These are phyloP conservation scores for Lyophyllum decastes DNA, from an alignment of 768 basidiomycete species.

Conservation along the genomic window DNA sequence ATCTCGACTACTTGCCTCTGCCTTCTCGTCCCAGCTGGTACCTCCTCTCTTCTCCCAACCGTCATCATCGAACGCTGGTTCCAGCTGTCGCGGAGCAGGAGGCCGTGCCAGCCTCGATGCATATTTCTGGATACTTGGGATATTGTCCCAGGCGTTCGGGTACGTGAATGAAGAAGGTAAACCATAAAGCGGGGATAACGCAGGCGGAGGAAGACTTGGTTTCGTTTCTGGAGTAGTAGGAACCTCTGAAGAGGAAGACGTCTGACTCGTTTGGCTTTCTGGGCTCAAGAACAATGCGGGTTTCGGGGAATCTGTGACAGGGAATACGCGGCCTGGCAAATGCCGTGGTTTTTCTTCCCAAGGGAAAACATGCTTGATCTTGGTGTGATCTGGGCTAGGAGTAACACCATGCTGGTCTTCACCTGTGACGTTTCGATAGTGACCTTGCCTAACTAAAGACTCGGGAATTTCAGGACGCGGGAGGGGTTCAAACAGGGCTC, in stretches of 20 bases:
- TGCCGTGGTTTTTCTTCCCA: slow-evolving; percentile 85
- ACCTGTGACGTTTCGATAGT: slow-evolving; percentile 69
- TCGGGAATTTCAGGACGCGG: slow-evolving; percentile 65
- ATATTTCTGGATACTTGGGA: slow-evolving; percentile 80
- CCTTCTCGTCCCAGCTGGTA: slow-evolving; percentile 53
- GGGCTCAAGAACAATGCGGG: slow-evolving; percentile 44
- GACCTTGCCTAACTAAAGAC: slow-evolving; percentile 65
- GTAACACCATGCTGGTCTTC: slow-evolving; percentile 39
- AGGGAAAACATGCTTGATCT: slow-evolving; percentile 86
- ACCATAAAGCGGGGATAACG: slow-evolving; percentile 46
- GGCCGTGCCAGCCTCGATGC: slow-evolving; percentile 60
- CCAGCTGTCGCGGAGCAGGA: slow-evolving; percentile 38
- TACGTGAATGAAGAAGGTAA: slow-evolving; percentile 64
- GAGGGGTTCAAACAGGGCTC: slow-evolving; percentile 62
- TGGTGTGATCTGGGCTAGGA: slow-evolving; percentile 67
- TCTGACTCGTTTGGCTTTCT: slow-evolving; percentile 37
- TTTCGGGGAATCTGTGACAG: slow-evolving; percentile 57
- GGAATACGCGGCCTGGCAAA: slow-evolving; percentile 73
- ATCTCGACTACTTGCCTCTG: slow-evolving; percentile 75
- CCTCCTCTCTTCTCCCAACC: slow-evolving; percentile 34
- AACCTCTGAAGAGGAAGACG: slow-evolving; percentile 29
- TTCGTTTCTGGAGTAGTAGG: slow-evolving; percentile 38
- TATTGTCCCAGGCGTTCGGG: slow-evolving; percentile 83
- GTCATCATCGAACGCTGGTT: slow-evolving; percentile 51
- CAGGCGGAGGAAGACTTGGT: slow-evolving; percentile 20